A percentile compares a stretch with the other conserved stretches of the same genome.
These are phyloP conservation scores for Exophiala dermatitidis DNA, from an alignment of 2,329 filamentous ascomycete species.

Conservation along the genomic window DNA sequence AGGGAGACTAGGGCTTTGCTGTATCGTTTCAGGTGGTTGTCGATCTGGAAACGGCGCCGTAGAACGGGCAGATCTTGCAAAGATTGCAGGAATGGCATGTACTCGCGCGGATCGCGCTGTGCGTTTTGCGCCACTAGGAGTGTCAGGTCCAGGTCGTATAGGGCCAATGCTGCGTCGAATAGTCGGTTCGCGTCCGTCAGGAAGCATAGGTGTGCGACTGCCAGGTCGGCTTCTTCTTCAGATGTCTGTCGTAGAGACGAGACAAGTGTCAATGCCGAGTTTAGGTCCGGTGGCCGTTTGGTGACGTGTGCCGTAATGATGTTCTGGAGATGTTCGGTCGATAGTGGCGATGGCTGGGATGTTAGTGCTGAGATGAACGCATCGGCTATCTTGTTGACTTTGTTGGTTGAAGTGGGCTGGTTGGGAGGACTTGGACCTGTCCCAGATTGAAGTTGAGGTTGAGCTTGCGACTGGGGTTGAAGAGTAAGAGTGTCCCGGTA, in stretches of 20 bases:
- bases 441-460: conserved; percentile 16
- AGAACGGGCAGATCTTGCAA: conserved; percentile 66
- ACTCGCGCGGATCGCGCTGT: conserved; percentile 90
- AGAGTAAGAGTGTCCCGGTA: conserved; percentile 74
- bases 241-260: conserved; percentile 53
- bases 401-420: conserved; percentile 35
- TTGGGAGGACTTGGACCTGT: conserved; percentile 9
- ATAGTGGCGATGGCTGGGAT: conserved; percentile 42
- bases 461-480: conserved; percentile 22
- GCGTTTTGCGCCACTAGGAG: conserved; percentile 90
- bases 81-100: conserved; percentile 85
- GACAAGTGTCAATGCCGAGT: conserved; percentile 74
- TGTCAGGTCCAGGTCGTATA: conserved; percentile 86
- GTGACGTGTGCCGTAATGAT: conserved; percentile 91
- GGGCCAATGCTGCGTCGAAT: conserved; percentile 80
- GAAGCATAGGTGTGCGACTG: conserved; percentile 96
- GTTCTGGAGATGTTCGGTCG: conserved; percentile 66
- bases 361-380: conserved; percentile 66
- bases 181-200: conserved; percentile 86
- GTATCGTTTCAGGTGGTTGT: conserved; percentile 73
- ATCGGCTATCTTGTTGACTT: conserved; percentile 85
- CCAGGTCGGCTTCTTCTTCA: conserved; percentile 69
- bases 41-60: conserved; percentile 73
- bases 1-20: conserved; percentile 72
- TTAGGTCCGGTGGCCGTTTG: conserved; percentile 83